A percentile compares a stretch with the other conserved stretches of the same genome.
Evolutionary conservation across 2,329 filamentous ascomycete species (phyloP).

Genomic region (Botrytis porri): DNA sequence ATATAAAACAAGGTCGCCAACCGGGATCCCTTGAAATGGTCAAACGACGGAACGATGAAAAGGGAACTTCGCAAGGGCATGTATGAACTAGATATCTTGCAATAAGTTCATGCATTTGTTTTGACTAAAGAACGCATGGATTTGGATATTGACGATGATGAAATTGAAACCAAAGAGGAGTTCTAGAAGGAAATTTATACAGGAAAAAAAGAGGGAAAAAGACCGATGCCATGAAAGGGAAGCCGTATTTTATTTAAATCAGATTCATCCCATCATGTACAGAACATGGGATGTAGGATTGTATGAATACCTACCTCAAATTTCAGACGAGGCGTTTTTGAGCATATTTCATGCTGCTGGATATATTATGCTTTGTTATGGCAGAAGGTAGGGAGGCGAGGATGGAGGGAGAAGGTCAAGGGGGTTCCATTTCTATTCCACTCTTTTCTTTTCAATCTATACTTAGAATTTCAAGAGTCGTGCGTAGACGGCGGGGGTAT

Average conservation of each 20-base stretch:
- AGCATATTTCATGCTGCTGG: not conserved
- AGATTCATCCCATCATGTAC: not conserved
- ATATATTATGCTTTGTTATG: not conserved
- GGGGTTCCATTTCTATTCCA: not conserved
- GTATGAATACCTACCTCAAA: not conserved
- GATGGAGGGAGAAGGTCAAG: not conserved
- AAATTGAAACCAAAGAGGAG: not conserved
- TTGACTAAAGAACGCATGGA: conserved; percentile 12
- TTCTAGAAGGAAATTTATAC: not conserved
- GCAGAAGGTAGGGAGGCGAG: not conserved
- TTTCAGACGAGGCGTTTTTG: not conserved
- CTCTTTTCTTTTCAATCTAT: not conserved
- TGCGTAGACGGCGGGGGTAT: not conserved
- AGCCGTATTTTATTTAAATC: not conserved
- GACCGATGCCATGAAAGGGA: not conserved
- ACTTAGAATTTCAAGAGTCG: not conserved
- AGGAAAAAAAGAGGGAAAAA: not conserved
- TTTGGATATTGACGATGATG: conserved; percentile 7
- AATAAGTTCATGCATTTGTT: conserved; percentile 10
- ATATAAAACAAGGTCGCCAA: conserved; percentile 19
- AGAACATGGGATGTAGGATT: not conserved
- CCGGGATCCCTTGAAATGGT: conserved; percentile 19
- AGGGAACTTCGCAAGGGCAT: not conserved
- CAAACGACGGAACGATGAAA: conserved; percentile 18
- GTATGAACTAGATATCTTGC: conserved; percentile 10